These are phyloP conservation scores for Tilletia horrida DNA, from an alignment of 1,284 basidiomycete genomes.

Conservation along the genomic window DNA sequence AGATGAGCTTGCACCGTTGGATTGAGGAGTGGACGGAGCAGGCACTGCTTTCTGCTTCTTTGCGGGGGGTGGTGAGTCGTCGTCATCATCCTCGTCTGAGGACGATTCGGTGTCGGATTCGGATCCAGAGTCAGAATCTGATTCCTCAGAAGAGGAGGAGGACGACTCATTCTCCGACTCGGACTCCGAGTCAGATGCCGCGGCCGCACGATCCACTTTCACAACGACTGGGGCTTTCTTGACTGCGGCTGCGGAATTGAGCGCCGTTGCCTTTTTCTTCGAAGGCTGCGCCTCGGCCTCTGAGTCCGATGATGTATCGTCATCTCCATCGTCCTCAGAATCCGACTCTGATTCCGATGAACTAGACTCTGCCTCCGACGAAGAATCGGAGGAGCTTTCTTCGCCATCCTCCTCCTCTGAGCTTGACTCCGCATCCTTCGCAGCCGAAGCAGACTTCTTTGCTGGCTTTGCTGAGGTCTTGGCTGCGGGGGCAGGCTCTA, in stretches of 20 bases:
- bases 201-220: not conserved
- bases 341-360: constrained; percentile 29
- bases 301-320: constrained; percentile 18
- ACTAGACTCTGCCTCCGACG: constrained; percentile 16
- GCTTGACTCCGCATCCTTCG: not conserved
- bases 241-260: constrained; percentile 30
- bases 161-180: constrained; percentile 18
- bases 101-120: constrained; percentile 15
- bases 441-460: no score
- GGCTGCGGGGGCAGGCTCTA: not conserved
- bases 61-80: not conserved
- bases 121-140: not conserved
- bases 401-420: not conserved
- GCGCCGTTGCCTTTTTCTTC: not conserved
- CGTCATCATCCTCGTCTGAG: constrained; percentile 40
- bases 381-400: not conserved
- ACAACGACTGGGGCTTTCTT: constrained; percentile 1
- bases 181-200: not conserved
- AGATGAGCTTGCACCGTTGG: not conserved
- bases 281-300: constrained; percentile 19
- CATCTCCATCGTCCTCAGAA: constrained; percentile 24
- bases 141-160: constrained; percentile 21
- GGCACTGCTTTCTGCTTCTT: not conserved
- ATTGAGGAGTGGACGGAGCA: not conserved
- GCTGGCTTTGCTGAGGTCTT: not conserved